Evolutionary conservation across 768 basidiomycete species (phyloP), one percentile per base, ranked within the genome.

Genomic region (Tephrocybe sp.): DNA sequence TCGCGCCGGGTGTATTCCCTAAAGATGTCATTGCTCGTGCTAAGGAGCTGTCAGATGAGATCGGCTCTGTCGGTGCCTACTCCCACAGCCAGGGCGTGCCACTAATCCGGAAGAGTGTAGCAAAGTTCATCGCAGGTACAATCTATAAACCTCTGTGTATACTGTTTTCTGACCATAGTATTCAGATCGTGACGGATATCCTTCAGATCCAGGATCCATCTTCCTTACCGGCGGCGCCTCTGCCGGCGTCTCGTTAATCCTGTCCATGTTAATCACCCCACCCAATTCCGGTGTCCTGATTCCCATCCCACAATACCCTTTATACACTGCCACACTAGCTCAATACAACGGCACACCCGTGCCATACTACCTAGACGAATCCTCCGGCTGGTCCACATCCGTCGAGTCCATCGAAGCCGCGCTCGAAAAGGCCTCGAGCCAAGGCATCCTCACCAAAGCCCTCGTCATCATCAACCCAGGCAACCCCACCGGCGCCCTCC

Each of bases 401-500:
- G 73, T 83, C 32, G 63, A 69, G 9, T 80, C 83, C 43, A 82
- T 98, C 58, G 75, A 83, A 53, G 69, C 71, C 1, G 83, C 89
- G 4, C 72, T 98, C 53, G 71, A 78, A 12, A 78, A 84, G 28
- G 89, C 89, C 1, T 69, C 76, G 24, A 69, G 72, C 50, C 78
- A 84, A 15, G 86, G 86, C 55, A 73, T 80, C 24, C 67, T 70
- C 5, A 77, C 92, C 42, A 92, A 88, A 60, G 93, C 88, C 5
- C 80, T 99, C 49, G 96, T 98, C 54, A 82, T 99, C 61, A 98
- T 99, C 77, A 99, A 99, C 74, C 96, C 96, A 0, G 96, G 96
- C 19, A 99, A 98, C 72, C 96, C 97, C 18, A 98, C 97, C 0
- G 97, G 96, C 34, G 82, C 87, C 4, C 77, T 96, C 43, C 80